Evolutionary conservation across 305 asterid species (phyloP), one percentile per base, ranked within the genome.

Genomic region (Withania somnifera): DNA sequence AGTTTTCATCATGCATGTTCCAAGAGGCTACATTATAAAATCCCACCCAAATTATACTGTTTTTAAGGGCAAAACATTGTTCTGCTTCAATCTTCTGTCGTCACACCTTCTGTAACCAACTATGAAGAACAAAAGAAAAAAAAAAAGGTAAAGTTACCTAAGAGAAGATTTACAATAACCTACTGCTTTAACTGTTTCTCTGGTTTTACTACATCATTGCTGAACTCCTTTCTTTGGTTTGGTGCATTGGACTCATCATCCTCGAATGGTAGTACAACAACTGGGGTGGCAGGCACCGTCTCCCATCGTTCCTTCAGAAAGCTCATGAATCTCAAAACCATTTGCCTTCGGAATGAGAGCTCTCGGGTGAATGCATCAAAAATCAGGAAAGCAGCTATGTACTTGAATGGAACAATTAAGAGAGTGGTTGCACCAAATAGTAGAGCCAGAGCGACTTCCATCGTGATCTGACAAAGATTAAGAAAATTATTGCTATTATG

Each of bases 291-390:
- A 1, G 99, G 99, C 67, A 96, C 89, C 1, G 91, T 85, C 45
- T 90, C 92, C 99, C 99, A 96, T 3, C 98, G 93, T 77, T 96
- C 99, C 78, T 92, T 94, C 71, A 96, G 84, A 66, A 94, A 84
- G 80, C 84, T 87, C 78, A 26, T 90, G 88, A 96, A 94, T 22
- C 90, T 87, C 79, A 86, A 26, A 68, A 94, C 98, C 98, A 90
- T 93, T 81, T 90, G 52, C 90, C 88, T 91, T 56, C 98, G 89
- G 83, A 96, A 91, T 87, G 91, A 56, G 8, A 96, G 97, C 90
- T 96, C 97, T 87, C 95, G 88, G 15, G 99, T 96, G 87, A 96
- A 96, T 83, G 92, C 88, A 88, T 96, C 99, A 38, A 91, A 86
- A 7, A 90, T 87, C 36, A 91, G 61, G 81, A 87, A 92, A 30